phyloP scores from a whole-genome alignment of 352 stramenopile species.

The Blastocystis sp. region DNA sequence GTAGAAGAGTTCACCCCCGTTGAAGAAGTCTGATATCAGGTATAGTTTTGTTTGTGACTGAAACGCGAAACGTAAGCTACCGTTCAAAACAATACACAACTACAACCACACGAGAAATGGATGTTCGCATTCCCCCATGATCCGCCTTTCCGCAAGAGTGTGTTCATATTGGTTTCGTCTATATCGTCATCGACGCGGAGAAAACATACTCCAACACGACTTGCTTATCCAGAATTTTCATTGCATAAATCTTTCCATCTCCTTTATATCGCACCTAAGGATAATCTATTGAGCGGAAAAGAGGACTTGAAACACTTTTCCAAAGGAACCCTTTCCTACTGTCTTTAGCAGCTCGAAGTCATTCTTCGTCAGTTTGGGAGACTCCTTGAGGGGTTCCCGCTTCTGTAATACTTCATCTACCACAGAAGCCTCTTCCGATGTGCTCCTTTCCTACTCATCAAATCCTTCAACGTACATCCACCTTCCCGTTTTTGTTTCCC shows the following conservation, averaged over 20 bases:
- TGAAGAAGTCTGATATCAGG: conserved; percentile 76
- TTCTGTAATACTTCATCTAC: conserved; percentile 72
- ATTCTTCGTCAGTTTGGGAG: conserved; percentile 73
- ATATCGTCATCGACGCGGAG: conserved; percentile 81
- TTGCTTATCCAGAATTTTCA: conserved; percentile 86
- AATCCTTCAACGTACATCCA: neutral
- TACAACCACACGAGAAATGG: conserved; percentile 72
- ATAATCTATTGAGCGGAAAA: conserved; percentile 59
- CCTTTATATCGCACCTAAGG: conserved; percentile 81
- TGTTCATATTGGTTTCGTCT: conserved; percentile 74
- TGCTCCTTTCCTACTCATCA: neutral
- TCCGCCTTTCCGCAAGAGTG: conserved; percentile 71
- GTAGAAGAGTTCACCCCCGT: conserved; percentile 77
- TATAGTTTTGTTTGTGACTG: conserved; percentile 76
- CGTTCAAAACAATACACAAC: neutral
- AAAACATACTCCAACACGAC: conserved; percentile 69
- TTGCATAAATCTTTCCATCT: conserved; percentile 82
- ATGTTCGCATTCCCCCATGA: conserved; percentile 74
- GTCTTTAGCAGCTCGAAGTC: conserved; percentile 81
- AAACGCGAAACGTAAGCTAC: conserved; percentile 75
- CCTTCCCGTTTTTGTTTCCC: conserved; percentile 8
- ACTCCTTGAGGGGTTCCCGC: conserved; percentile 62
- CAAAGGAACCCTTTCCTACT: conserved; percentile 77
- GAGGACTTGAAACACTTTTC: conserved; percentile 68
- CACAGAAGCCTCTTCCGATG: neutral